Conservation (phyloP, 169 alveolate genomes). For the Eimeria mitis region DNA sequence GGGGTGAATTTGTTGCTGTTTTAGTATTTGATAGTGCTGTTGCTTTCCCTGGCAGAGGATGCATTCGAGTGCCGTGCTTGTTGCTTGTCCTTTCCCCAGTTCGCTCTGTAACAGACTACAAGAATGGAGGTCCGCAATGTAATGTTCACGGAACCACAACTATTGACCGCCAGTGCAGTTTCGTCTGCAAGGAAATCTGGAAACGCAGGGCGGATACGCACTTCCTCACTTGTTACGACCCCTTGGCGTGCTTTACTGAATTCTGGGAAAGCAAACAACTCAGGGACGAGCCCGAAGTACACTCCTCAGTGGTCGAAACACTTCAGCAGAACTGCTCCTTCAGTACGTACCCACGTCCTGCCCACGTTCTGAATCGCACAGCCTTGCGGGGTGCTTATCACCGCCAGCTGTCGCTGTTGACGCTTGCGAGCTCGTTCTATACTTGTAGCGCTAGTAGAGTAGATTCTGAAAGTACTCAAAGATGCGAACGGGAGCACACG, state of each 20-base stretch:
- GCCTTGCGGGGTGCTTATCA: neutral
- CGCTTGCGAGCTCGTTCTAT: neutral
- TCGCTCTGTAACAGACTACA: constrained; percentile 31
- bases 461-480: neutral
- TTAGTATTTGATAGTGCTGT: neutral
- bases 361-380: neutral
- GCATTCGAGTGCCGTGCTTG: neutral
- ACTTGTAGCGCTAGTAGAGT: neutral
- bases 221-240: constrained; percentile 10
- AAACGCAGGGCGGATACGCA: neutral
- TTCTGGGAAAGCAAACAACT: constrained; percentile 13
- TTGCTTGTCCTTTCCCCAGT: neutral
- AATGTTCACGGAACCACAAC: neutral
- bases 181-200: constrained; percentile 61
- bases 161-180: constrained; percentile 25
- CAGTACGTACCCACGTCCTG: constrained; percentile 12
- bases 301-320: neutral
- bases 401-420: neutral
- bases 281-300: constrained; percentile 9
- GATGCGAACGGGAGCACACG: neutral
- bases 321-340: constrained; percentile 14
- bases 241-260: constrained; percentile 25
- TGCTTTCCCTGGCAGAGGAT: neutral
- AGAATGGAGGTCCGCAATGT: constrained; percentile 61
- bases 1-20: neutral